Base-by-base conservation (phyloP, 129 eudicot genomes). In the Lonicera japonica region DNA sequence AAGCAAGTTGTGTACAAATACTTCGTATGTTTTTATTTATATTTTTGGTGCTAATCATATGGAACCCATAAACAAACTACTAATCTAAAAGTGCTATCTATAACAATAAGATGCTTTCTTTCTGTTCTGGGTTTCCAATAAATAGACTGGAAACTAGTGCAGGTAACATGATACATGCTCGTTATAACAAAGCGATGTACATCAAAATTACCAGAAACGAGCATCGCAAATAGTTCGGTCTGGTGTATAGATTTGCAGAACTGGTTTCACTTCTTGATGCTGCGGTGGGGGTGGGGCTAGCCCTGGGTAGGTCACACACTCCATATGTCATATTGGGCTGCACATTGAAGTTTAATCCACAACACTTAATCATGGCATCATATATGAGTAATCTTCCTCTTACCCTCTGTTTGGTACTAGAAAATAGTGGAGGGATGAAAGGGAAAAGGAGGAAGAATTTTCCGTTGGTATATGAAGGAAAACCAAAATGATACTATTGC, bases 291-390 rank as follows among this genome's bases (percentile, higher is more conserved):
- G 83, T 54, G 15, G 34, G 70, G 22, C 55, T 59, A 22, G 90
- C 79, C 67, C 56, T 63, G 6, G 94, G 86, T 25, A 41, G 12
- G 51, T 62, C 69, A 72, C 96, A 84, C 5, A 57, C 78, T 66
- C 98, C 98, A 41, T 72, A 77, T 8, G 79, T 84, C 82, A 67
- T 69, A 53, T 91, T 84, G 67, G 79, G 76, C 98, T 92, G 85
- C 82, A 78, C 19, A 67, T 14, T 17, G 64, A 9, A 63, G 38
- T 23, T 58, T 11, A 34, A 21, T 5, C 15, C 4, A 50, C 16
- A 17, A 14, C 55, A 50, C 1, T 47, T 11, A 47, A 47, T 47
- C 43, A 38, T 8, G 53, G n/a, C 11, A 8, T 0, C 53, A 0
- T 0, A 0, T 47, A 47, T 8, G 14, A 8, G 10, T 5, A 47